Conservation (phyloP, 1,139 yeast genomes). For the Pichia sp. region DNA sequence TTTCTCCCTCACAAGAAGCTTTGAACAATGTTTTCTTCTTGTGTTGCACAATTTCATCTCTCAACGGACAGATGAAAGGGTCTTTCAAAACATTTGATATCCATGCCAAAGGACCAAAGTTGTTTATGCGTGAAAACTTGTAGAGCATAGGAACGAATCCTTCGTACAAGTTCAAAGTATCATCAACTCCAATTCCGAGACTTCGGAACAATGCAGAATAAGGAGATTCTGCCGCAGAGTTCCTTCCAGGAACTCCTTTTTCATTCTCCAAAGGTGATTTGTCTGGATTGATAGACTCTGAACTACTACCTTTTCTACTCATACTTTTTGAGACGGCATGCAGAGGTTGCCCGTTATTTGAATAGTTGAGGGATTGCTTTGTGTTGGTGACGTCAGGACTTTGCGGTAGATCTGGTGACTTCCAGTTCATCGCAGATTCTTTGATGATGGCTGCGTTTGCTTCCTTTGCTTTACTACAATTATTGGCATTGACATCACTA, state of each 20-base stretch:
- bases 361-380: neutral
- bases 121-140: conserved; percentile 38
- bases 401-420: neutral
- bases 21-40: conserved; percentile 27
- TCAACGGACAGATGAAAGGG: conserved; percentile 38
- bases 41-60: conserved; percentile 30
- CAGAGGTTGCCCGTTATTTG: neutral
- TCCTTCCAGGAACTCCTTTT: neutral
- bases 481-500: neutral
- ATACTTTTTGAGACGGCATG: neutral
- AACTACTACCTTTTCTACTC: neutral
- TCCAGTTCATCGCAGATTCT: neutral
- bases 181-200: conserved; percentile 18
- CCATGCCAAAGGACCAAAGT: conserved; percentile 51
- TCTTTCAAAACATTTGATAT: conserved; percentile 46
- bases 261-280: neutral
- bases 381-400: neutral
- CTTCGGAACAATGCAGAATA: neutral
- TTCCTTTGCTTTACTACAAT: neutral
- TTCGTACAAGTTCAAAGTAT: conserved; percentile 39
- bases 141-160: conserved; percentile 41
- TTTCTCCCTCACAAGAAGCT: conserved; percentile 23
- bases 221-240: neutral
- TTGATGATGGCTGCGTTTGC: neutral
- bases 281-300: neutral